Evolutionary conservation across 176 grass and related monocot species (phyloP), one percentile per base, ranked within the genome.

Genomic region (Pontederia paniculata): DNA sequence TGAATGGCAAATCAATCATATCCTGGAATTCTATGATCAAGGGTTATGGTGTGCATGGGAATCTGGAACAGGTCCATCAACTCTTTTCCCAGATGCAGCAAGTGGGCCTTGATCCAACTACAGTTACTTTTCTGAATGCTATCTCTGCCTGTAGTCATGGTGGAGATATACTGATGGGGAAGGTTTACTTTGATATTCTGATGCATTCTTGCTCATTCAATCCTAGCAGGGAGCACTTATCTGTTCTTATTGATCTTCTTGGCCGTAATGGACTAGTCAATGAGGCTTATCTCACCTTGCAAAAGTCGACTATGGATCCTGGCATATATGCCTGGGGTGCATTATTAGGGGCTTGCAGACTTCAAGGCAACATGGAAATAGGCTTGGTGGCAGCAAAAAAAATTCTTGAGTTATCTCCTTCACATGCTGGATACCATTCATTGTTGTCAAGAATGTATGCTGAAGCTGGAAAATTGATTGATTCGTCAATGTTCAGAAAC

Each of bases 11-110:
- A 58, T 45, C 67, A 58, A 16, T 45, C 17, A 44, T 70, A 10
- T 49, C 67, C 18, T 70, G 67, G 67, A 70, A 70, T 70, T 70
- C 67, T 14, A 70, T 70, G 67, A 70, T 70, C 48, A 53, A 58
- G 16, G 67, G 67, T 9, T 70, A 70, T 70, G 67, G 54, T 49
- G 16, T 58, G 16, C 54, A 58, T 20, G 67, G 67, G 31, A 47
- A 41, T 70, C 21, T n/a, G 20, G 67, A 37, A 20, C 44, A 48
- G 23, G 67, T 45, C 4, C 20, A 54, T 44, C 21, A 70, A 58
- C 54, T 70, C 54, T 70, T 70, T 48, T 46, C 44, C 31, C 15
- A 58, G 43, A 58, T 58, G 67, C 67, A 70, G 54, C 42, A 58
- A 31, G 57, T 45, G 31, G 67, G 67, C 9, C 21, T 50, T 58